phyloP scores from a whole-genome alignment of 2,329 filamentous ascomycete species.

The Penicillium sp. region DNA sequence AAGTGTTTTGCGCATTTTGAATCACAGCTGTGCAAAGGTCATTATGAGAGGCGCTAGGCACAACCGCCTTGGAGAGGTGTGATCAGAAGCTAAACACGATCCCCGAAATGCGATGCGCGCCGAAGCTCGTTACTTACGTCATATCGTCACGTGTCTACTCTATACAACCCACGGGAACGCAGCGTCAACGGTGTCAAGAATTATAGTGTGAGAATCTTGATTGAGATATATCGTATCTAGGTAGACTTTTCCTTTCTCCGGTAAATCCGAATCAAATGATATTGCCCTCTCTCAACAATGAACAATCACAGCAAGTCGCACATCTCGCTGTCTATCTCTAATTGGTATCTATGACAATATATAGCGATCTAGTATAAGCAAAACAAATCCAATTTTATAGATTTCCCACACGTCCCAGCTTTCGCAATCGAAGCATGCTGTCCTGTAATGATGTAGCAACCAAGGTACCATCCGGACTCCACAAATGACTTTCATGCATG shows the following conservation, averaged over 20 bases:
- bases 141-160: conserved; percentile 8
- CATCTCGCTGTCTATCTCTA: background rate
- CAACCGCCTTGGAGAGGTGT: conserved; percentile 5
- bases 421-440: conserved; percentile 51
- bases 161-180: background rate
- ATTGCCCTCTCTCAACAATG: background rate
- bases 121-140: conserved; percentile 11
- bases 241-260: background rate
- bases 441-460: conserved; percentile 58
- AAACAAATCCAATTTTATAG: conserved; percentile 25
- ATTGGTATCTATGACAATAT: background rate
- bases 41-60: conserved; percentile 14
- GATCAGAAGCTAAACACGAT: conserved; percentile 8
- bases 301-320: background rate
- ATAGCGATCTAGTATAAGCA: background rate
- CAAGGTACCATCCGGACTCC: conserved; percentile 51
- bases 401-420: conserved; percentile 26
- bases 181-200: background rate
- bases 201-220: background rate
- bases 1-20: conserved; percentile 53
- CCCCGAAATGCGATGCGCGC: conserved; percentile 11
- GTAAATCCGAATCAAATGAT: background rate
- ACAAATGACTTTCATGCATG: conserved; percentile 56
- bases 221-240: background rate
- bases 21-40: conserved; percentile 3